Conservation (phyloP, 768 basidiomycete genomes). For the Dentipellis sp. region DNA sequence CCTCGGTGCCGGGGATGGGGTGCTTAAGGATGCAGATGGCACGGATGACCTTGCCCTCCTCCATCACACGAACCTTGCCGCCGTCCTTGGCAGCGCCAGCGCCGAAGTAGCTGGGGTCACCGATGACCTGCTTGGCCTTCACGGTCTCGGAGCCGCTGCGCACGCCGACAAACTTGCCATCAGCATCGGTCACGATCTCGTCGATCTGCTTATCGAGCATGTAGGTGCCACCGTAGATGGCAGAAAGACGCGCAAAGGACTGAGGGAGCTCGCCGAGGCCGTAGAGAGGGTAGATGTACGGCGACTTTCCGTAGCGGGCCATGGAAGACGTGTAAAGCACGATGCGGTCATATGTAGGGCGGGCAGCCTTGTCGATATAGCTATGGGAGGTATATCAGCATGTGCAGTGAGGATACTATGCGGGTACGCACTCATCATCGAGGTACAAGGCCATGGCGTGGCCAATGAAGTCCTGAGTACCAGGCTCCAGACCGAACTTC, state of each 20-base stretch:
- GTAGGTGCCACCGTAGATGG: constrained; percentile 99
- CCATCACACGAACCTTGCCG: constrained; percentile 81
- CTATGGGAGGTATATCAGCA: constrained; percentile 29
- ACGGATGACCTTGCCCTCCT: constrained; percentile 89
- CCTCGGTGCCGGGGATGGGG: constrained; percentile 95
- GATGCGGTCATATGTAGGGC: constrained; percentile 88
- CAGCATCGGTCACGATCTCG: constrained; percentile 75
- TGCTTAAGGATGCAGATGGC: constrained; percentile 98
- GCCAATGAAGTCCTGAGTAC: constrained; percentile 98
- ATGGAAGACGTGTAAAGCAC: constrained; percentile 96
- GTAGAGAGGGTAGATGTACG: constrained; percentile 98
- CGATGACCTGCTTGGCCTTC: constrained; percentile 96
- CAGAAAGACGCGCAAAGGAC: constrained; percentile 94
- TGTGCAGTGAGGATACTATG: neutral
- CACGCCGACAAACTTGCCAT: constrained; percentile 91
- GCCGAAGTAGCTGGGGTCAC: constrained; percentile 96
- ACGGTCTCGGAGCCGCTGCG: constrained; percentile 85
- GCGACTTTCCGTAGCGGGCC: constrained; percentile 98
- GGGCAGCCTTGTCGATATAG: constrained; percentile 89
- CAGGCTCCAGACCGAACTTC: constrained; percentile 94
- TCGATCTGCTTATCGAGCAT: constrained; percentile 97
- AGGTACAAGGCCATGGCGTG: constrained; percentile 99
- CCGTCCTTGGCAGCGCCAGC: constrained; percentile 44
- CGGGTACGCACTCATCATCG: constrained; percentile 79
- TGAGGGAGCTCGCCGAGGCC: constrained; percentile 98